phyloP scores from a whole-genome alignment of 805 yeast species.

The Suhomyces canberraensis region DNA sequence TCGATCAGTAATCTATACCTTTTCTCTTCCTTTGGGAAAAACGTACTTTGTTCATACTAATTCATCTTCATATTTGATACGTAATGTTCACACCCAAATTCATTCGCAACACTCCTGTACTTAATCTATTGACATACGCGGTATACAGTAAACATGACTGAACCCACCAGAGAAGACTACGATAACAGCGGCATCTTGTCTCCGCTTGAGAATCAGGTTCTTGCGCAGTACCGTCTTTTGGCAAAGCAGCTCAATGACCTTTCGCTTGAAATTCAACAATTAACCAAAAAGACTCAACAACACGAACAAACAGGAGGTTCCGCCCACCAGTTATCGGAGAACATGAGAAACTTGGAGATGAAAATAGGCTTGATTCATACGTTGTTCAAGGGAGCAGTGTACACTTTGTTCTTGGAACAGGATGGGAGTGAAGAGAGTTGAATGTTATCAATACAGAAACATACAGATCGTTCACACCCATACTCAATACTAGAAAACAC shows the following conservation, averaged over 20 bases:
- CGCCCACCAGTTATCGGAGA: conserved; percentile 38
- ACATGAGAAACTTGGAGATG: conserved; percentile 57
- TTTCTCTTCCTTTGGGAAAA: too few relatives aligned
- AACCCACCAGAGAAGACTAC: background rate
- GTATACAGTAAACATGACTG: too few relatives aligned
- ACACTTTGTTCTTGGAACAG: conserved; percentile 56
- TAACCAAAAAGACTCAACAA: conserved; percentile 17
- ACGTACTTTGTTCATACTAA: too few relatives aligned
- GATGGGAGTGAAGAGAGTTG: conserved; percentile 18
- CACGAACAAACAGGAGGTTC: conserved; percentile 13
- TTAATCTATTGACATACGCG: too few relatives aligned
- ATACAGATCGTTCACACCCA: too few relatives aligned
- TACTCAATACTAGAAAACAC: too few relatives aligned
- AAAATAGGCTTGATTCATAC: conserved; percentile 65
- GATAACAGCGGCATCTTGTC: conserved; percentile 13
- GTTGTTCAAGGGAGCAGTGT: conserved; percentile 66
- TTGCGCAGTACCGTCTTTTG: conserved; percentile 36
- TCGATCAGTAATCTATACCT: too few relatives aligned
- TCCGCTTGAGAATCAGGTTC: conserved; percentile 32
- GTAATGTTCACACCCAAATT: too few relatives aligned
- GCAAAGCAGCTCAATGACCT: conserved; percentile 31
- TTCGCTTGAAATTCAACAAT: conserved; percentile 28
- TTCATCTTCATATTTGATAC: too few relatives aligned
- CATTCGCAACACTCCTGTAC: too few relatives aligned
- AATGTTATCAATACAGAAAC: too few relatives aligned